Evolutionary conservation across 345 rosid species (phyloP).

Genomic region (Pistacia atlantica): DNA sequence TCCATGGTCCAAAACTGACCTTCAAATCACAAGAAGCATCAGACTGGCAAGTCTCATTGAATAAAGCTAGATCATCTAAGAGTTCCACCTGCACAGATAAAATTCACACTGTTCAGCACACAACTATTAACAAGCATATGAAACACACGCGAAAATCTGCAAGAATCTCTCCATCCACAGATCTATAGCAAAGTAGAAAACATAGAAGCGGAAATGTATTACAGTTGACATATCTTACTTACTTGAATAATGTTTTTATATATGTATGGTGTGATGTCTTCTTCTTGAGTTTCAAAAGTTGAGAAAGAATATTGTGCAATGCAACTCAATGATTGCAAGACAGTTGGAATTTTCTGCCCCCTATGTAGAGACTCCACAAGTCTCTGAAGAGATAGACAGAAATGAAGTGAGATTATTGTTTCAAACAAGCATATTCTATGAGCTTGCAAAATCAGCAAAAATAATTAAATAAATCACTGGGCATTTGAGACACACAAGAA

Average conservation of each 20-base stretch:
- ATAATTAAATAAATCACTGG: background rate
- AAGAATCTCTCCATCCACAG: conserved; percentile 12
- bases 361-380: conserved; percentile 61
- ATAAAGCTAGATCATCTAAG: conserved; percentile 35
- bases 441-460: background rate
- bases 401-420: conserved; percentile 9
- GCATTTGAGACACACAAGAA: conserved; percentile 1
- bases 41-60: conserved; percentile 44
- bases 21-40: conserved; percentile 62
- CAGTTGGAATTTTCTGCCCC: conserved; percentile 69
- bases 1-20: conserved; percentile 45
- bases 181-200: conserved; percentile 22
- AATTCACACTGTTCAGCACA: conserved; percentile 18
- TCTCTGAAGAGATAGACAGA: conserved; percentile 43
- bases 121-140: conserved; percentile 19
- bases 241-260: conserved; percentile 56
- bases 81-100: conserved; percentile 47
- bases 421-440: background rate
- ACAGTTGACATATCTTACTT: conserved; percentile 31
- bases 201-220: conserved; percentile 14
- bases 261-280: conserved; percentile 54
- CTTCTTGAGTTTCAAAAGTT: conserved; percentile 56
- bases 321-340: conserved; percentile 90
- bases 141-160: conserved; percentile 13
- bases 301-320: conserved; percentile 64